Evolutionary conservation across 1,284 basidiomycete species (phyloP).

Genomic region (Cerrena zonata): DNA sequence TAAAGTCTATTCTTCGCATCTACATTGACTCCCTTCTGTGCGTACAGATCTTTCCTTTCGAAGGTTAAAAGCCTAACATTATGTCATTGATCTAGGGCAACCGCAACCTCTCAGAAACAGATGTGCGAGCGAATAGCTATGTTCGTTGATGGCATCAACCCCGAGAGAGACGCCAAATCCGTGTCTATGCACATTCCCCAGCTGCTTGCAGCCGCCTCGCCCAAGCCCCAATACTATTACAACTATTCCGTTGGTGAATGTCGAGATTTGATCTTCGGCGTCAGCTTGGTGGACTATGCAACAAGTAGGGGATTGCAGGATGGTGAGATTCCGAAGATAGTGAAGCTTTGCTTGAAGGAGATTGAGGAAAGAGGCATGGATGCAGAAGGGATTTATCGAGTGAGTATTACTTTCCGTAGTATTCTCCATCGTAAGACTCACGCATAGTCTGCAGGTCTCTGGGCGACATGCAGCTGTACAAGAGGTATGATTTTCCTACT

Average conservation of each 20-base stretch:
- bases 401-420: slow-evolving; percentile 36
- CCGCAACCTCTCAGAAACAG: slow-evolving; percentile 63
- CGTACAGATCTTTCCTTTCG: slow-evolving; percentile 25
- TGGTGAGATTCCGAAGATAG: slow-evolving; percentile 76
- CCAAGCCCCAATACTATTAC: slow-evolving; percentile 66
- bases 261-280: slow-evolving; percentile 86
- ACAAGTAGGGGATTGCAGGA: slow-evolving; percentile 73
- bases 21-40: slow-evolving; percentile 78
- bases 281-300: slow-evolving; percentile 88
- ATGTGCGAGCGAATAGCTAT: slow-evolving; percentile 52
- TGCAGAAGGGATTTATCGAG: slow-evolving; percentile 81
- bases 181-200: slow-evolving; percentile 52
- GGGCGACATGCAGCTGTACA: slow-evolving; percentile 83
- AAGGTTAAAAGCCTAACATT: background rate
- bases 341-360: slow-evolving; percentile 80
- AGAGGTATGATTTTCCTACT: slow-evolving; percentile 43
- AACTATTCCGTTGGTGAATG: slow-evolving; percentile 86
- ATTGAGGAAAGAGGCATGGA: slow-evolving; percentile 79
- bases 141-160: slow-evolving; percentile 60
- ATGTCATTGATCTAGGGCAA: slow-evolving; percentile 44
- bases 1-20: slow-evolving; percentile 61
- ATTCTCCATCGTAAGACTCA: slow-evolving; percentile 6
- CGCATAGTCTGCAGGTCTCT: slow-evolving; percentile 49
- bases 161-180: slow-evolving; percentile 62
- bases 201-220: slow-evolving; percentile 55